phyloP scores from a whole-genome alignment of 768 basidiomycete species.

The Suillus paluster region DNA sequence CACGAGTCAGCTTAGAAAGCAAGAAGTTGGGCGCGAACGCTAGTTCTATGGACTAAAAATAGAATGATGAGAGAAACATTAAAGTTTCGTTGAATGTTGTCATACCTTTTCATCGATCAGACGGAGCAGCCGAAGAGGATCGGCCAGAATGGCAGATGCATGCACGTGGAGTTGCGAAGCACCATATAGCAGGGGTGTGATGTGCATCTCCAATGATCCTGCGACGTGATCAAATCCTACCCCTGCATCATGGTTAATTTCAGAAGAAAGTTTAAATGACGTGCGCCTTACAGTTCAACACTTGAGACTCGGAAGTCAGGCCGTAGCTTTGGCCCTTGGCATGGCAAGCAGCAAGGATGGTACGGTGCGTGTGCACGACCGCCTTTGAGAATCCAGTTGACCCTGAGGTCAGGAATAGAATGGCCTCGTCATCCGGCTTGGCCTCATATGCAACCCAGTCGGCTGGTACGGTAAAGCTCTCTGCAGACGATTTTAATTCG shows the following conservation, averaged over 20 bases:
- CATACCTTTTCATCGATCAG: constrained; percentile 42
- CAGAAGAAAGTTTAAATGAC: not conserved
- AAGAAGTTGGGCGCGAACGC: constrained; percentile 48
- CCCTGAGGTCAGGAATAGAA: constrained; percentile 45
- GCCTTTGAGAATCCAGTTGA: constrained; percentile 51
- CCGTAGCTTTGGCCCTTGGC: constrained; percentile 41
- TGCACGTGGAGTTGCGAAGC: constrained; percentile 28
- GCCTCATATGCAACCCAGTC: constrained; percentile 25
- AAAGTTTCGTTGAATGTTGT: constrained; percentile 23
- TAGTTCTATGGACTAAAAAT: constrained; percentile 30
- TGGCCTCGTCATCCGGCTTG: constrained; percentile 34
- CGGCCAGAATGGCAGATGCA: constrained; percentile 29
- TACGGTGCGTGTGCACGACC: constrained; percentile 44
- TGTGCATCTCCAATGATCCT: constrained; percentile 46
- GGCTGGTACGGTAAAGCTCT: constrained; percentile 1
- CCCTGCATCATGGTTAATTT: constrained; percentile 23
- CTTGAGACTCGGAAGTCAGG: constrained; percentile 36
- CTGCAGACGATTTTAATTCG: constrained; percentile 21
- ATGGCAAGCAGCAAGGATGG: constrained; percentile 37
- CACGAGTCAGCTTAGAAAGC: constrained; percentile 41
- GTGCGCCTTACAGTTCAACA: constrained; percentile 43
- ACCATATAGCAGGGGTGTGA: constrained; percentile 40
- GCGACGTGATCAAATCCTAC: constrained; percentile 53
- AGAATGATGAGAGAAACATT: constrained; percentile 8
- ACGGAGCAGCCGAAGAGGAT: constrained; percentile 25